These are phyloP conservation scores for Zhuliangozyma parablackwelliae DNA, from an alignment of 1,139 yeast genomes.

Conservation along the genomic window DNA sequence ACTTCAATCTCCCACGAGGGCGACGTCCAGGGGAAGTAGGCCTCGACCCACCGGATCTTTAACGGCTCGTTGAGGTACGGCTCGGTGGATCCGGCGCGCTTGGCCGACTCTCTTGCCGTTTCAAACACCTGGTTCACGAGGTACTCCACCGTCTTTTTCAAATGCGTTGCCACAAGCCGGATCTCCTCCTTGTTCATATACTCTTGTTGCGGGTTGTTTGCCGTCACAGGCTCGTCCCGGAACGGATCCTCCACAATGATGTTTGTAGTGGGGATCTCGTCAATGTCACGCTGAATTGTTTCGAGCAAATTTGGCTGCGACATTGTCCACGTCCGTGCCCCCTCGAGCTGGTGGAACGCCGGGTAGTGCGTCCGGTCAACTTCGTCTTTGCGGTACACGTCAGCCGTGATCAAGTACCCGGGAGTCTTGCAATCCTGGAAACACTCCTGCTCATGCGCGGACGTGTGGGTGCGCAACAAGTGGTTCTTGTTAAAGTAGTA, in stretches of 20 bases:
- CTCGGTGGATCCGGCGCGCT: conserved; percentile 58
- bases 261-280: conserved; percentile 62
- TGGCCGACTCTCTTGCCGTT: conserved; percentile 65
- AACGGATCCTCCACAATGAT: conserved; percentile 75
- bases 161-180: conserved; percentile 65
- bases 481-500: conserved; percentile 75
- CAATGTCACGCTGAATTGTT: conserved; percentile 52
- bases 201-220: conserved; percentile 73
- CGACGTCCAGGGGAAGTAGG: conserved; percentile 96
- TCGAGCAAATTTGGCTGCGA: conserved; percentile 36
- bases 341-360: conserved; percentile 97
- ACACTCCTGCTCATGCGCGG: conserved; percentile 92
- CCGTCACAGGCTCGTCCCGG: conserved; percentile 42
- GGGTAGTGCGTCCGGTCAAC: conserved; percentile 96
- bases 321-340: conserved; percentile 82
- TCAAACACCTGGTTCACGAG: conserved; percentile 81
- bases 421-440: conserved; percentile 65
- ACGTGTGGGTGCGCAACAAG: conserved; percentile 86
- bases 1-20: conserved; percentile 99
- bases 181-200: conserved; percentile 70
- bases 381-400: conserved; percentile 92
- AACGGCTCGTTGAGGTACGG: conserved; percentile 70
- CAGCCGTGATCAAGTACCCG: conserved; percentile 91
- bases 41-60: conserved; percentile 91
- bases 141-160: conserved; percentile 81